Evolutionary conservation across 257 asterid species (phyloP), one percentile per base, ranked within the genome.

Genomic region (Gentiana straminea): DNA sequence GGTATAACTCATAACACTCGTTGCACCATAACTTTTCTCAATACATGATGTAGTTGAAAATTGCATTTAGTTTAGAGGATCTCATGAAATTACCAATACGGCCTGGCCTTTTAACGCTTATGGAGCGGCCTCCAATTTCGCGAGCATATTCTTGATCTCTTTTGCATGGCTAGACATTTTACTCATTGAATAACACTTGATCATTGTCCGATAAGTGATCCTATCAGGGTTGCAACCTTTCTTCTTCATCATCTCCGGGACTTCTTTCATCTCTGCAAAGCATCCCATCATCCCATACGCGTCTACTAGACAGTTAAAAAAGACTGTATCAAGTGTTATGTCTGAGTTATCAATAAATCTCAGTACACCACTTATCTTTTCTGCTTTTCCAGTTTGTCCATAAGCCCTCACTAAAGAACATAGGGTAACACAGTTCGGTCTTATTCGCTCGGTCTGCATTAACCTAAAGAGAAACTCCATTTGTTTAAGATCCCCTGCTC

Each of bases 271-370:
- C 83, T 84, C 89, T 0, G 75, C 56, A 44, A 79, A 79, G 86
- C 95, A 84, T 24, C 86, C 95, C 98, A 90, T 81, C 84, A 79
- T 68, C 51, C 96, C 98, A 60, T 86, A 90, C 0, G 95, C 95
- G 34, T 84, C 95, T 13, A 81, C 86, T 44, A 90, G 71, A 75
- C 95, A 86, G 76, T 90, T 90, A 53, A 86, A 90, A 59, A 90
- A 90, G 69, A 82, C 84, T 0, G 75, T 76, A 43, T 90, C 98
- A 0, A 90, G 94, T 52, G 73, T 80, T 41, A 86, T 81, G 49
- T 90, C 94, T 4, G 96, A 80, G 57, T 82, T 90, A 57, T 86
- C 86, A 8, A 78, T 49, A 48, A 69, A 86, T 32, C 89, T 60
- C 60, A 91, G 51, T 13, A 82, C 81, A 8, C 78, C 82, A 13